Conservation (phyloP, 371 early-diverging fungal genomes). For the Dentiscutata heterogama region DNA sequence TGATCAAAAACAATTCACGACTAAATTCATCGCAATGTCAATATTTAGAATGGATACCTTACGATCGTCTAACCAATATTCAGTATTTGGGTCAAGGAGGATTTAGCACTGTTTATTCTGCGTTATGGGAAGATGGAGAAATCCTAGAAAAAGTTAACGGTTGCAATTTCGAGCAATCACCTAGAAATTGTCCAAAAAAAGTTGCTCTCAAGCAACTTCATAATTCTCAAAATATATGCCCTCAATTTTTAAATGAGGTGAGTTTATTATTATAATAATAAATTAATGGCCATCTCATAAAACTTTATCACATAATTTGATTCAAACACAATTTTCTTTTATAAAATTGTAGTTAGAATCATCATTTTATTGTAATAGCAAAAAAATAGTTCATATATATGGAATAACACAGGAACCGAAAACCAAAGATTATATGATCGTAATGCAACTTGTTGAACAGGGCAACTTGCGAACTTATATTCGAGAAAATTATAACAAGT, state of each 20-base stretch:
- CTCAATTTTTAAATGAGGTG: conserved; percentile 28
- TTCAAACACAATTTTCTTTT: neutral
- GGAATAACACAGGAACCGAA: conserved; percentile 29
- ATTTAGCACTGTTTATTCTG: conserved; percentile 22
- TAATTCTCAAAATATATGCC: conserved; percentile 30
- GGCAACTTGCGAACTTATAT: conserved; percentile 28
- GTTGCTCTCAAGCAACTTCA: conserved; percentile 22
- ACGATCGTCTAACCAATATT: neutral
- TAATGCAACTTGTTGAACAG: neutral
- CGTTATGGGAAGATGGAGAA: conserved; percentile 6
- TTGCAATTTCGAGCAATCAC: neutral
- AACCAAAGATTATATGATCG: conserved; percentile 25
- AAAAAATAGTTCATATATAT: conserved; percentile 10
- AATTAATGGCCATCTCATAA: neutral
- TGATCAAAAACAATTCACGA: neutral
- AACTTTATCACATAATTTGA: no score
- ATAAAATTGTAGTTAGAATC: neutral
- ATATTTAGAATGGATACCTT: conserved; percentile 28
- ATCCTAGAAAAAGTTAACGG: no score
- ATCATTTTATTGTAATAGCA: neutral
- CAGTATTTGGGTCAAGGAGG: neutral
- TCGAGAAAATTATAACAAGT: neutral
- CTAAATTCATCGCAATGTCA: no score
- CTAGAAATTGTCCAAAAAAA: neutral
- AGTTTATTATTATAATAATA: neutral